Evolutionary conservation across 495 filamentous ascomycete species (phyloP).

Genomic region (Tuber melanosporum): DNA sequence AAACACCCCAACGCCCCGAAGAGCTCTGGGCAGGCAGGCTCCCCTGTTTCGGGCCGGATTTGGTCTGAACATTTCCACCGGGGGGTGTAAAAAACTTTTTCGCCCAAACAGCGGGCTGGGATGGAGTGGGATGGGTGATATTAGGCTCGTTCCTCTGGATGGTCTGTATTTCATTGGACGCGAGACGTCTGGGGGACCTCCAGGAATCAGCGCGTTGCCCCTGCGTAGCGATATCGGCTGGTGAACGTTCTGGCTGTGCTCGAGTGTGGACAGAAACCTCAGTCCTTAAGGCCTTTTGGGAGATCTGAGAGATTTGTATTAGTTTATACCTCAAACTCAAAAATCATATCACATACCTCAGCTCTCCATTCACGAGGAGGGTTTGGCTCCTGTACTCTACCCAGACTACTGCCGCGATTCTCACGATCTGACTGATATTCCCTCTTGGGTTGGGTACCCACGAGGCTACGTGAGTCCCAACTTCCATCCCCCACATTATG

Average conservation of each 20-base stretch:
- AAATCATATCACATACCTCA: not conserved
- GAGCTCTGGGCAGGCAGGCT: not conserved
- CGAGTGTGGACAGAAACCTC: not conserved
- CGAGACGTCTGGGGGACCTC: not conserved
- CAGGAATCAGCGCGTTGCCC: not conserved
- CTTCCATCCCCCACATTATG: not conserved
- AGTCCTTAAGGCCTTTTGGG: not conserved
- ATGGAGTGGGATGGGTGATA: not conserved
- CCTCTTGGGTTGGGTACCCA: not conserved
- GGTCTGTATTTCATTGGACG: not conserved
- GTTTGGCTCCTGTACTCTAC: not conserved
- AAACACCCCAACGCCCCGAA: not conserved
- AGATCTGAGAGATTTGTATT: not conserved
- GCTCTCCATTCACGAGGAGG: not conserved
- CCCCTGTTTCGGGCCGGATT: not conserved
- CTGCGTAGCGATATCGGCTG: not conserved
- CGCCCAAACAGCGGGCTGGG: not conserved
- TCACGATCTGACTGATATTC: slow-evolving; percentile 1
- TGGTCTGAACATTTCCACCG: not conserved
- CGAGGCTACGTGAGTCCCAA: not conserved
- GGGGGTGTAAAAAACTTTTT: not conserved
- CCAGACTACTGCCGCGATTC: not conserved
- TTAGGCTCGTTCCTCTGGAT: not conserved
- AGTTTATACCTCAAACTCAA: not conserved
- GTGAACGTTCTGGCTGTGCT: not conserved